Evolutionary conservation across 768 basidiomycete species (phyloP).

Genomic region (Russula olivacea): DNA sequence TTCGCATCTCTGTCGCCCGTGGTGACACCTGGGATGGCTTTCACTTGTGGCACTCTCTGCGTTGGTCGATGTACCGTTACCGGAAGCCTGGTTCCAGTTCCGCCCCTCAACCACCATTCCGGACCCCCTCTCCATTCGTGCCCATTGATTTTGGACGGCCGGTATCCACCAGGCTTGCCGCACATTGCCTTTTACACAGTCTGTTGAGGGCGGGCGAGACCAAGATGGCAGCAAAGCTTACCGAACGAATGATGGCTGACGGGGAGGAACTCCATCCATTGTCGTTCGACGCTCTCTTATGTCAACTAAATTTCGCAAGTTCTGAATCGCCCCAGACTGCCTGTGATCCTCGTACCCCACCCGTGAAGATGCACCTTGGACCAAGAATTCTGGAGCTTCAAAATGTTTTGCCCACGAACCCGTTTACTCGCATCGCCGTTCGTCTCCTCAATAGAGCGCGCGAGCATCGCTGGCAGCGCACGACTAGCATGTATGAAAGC

Average conservation of each 20-base stretch:
- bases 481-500: slow-evolving; percentile 53
- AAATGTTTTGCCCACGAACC: slow-evolving; percentile 35
- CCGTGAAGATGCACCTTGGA: slow-evolving; percentile 10
- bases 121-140: slow-evolving; percentile 31
- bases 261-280: slow-evolving; percentile 45
- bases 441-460: slow-evolving; percentile 48
- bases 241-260: slow-evolving; percentile 47
- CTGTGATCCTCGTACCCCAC: background rate
- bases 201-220: slow-evolving; percentile 49
- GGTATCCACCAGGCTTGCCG: slow-evolving; percentile 53
- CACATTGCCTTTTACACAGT: slow-evolving; percentile 60
- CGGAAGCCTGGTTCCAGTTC: slow-evolving; percentile 11
- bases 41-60: slow-evolving; percentile 24
- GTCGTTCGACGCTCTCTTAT: slow-evolving; percentile 47
- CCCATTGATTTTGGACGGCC: slow-evolving; percentile 44
- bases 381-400: slow-evolving; percentile 31
- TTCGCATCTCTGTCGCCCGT: slow-evolving; percentile 19
- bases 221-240: slow-evolving; percentile 44
- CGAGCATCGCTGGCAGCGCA: slow-evolving; percentile 48
- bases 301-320: slow-evolving; percentile 19
- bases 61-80: slow-evolving; percentile 23
- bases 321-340: slow-evolving; percentile 5
- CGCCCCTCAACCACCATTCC: slow-evolving; percentile 20
- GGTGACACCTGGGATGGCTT: slow-evolving; percentile 21
- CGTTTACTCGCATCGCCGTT: slow-evolving; percentile 46